Evolutionary conservation across 2,329 filamentous ascomycete genomes (phyloP).

Genomic region (Ophiocordyceps camponoti-leonardi): DNA sequence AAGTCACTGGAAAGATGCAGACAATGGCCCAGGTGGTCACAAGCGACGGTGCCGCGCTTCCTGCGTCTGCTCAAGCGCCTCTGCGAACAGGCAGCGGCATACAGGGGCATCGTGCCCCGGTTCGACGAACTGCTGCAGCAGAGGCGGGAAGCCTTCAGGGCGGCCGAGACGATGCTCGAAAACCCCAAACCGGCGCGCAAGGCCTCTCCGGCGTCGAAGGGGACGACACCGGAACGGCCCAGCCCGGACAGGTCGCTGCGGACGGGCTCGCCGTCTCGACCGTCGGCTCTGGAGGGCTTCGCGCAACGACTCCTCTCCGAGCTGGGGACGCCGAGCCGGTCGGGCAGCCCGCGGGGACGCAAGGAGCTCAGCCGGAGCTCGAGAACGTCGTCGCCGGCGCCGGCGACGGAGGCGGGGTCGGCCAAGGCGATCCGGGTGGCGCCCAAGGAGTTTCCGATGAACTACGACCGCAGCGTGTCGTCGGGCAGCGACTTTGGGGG

Average conservation of each 20-base stretch:
- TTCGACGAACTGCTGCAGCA: slow-evolving; percentile 57
- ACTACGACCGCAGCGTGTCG: slow-evolving; percentile 7
- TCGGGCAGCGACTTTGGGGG: slow-evolving; percentile 5
- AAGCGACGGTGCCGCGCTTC: slow-evolving; percentile 32
- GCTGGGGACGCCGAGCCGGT: slow-evolving; percentile 33
- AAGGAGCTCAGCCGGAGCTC: slow-evolving; percentile 23
- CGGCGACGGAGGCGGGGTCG: slow-evolving; percentile 12
- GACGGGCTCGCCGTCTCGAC: slow-evolving; percentile 32
- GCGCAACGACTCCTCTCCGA: slow-evolving; percentile 47
- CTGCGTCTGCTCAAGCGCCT: slow-evolving; percentile 41
- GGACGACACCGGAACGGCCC: slow-evolving; percentile 21
- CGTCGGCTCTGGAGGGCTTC: slow-evolving; percentile 40
- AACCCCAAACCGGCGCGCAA: slow-evolving; percentile 14
- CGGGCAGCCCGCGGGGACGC: slow-evolving; percentile 30
- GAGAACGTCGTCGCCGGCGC: slow-evolving; percentile 10
- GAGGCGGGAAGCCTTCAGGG: slow-evolving; percentile 46
- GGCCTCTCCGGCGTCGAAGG: slow-evolving; percentile 12
- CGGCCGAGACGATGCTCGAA: slow-evolving; percentile 31
- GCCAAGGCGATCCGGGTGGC: slow-evolving; percentile 14
- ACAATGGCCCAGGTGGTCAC: slow-evolving; percentile 34
- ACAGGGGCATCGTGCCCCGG: slow-evolving; percentile 46
- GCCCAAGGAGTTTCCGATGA: too few species aligned
- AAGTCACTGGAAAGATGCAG: slow-evolving; percentile 32
- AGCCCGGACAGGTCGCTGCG: slow-evolving; percentile 26
- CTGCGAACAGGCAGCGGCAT: slow-evolving; percentile 42